A percentile compares a stretch with the other conserved stretches of the same genome.
Conservation (phyloP, 148 eudicot genomes). For the Spergularia bocconei region DNA sequence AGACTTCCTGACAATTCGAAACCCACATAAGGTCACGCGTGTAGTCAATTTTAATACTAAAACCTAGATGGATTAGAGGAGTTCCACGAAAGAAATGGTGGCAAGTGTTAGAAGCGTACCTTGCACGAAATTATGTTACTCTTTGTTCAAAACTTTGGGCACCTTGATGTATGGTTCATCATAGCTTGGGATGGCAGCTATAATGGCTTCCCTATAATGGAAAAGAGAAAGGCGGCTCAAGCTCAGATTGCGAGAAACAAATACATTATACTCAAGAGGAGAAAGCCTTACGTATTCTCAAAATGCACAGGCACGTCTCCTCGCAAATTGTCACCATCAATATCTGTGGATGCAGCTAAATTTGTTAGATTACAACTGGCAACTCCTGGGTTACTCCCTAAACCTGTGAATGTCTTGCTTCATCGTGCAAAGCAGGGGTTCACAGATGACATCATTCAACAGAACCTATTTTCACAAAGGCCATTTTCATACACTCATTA, state of each 20-base stretch:
- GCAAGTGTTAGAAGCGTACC: not conserved
- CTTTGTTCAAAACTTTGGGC: conserved; percentile 83
- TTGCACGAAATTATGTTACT: conserved; percentile 29
- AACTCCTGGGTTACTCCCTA: too few species aligned
- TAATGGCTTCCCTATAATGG: conserved; percentile 61
- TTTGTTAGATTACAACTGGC: not conserved
- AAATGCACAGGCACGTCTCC: conserved; percentile 71
- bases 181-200: conserved; percentile 67
- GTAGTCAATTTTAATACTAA: not conserved
- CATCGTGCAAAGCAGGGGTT: not conserved
- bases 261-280: not conserved
- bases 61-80: not conserved
- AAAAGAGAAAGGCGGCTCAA: not conserved
- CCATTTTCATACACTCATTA: not conserved
- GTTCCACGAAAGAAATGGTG: not conserved
- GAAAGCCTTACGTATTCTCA: conserved; percentile 53
- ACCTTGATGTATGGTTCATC: conserved; percentile 89
- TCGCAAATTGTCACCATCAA: conserved; percentile 69
- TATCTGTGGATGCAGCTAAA: conserved; percentile 41
- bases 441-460: not conserved
- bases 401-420: not conserved
- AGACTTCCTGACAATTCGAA: not conserved
- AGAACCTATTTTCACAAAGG: not conserved
- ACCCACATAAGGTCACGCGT: not conserved
- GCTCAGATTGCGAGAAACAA: not conserved